Base-by-base conservation (phyloP, 1,284 basidiomycete species). In the Leccinum subspadiceum region DNA sequence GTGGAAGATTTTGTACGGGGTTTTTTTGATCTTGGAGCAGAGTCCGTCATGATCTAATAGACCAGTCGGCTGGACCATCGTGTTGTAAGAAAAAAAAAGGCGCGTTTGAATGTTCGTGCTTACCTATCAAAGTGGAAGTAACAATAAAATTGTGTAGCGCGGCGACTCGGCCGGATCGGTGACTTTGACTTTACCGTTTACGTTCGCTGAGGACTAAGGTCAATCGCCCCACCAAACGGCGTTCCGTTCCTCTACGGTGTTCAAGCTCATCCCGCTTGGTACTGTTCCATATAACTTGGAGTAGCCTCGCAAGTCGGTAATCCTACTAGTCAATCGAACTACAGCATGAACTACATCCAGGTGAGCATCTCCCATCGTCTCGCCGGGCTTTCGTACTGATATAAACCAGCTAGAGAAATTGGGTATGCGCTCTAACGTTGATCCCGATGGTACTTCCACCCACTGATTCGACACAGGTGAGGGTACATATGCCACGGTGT, bases 401-500 rank as follows among this genome's bases (percentile, higher is more conserved):
- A 54, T 29, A 1, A 22, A 63, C 12, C 26, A 73, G 71, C 61
- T 75, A 63, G 71, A 73, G 64, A 75, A 73, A 69, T 61, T 73
- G 15, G 71, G 71, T 73, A 73, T 53, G 24, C 15, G 15, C 29
- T 26, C 29, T 22, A 44, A 55, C 6, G 39, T 53, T 26, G 9
- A 37, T 57, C 20, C 31, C 9, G 49, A 63, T 60, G 49, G 31
- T 48, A 4, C 20, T 54, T 49, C 37, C 29, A n/a, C 46, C 64
- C 37, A 70, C 44, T 22, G 22, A 49, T 55, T 20, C 33, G 56
- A 48, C 46, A 44, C 67, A 87, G 90, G 91, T 66, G 90, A 93
- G 78, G 90, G 90, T 58, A 93, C 90, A 53, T 93, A 93, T 75
- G 93, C 94, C 31, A 95, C 92, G 3, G 93, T 95, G 6, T 95